Evolutionary conservation across 139 green algal genomes (phyloP).

Genomic region (Auxenochlorella protothecoides): DNA sequence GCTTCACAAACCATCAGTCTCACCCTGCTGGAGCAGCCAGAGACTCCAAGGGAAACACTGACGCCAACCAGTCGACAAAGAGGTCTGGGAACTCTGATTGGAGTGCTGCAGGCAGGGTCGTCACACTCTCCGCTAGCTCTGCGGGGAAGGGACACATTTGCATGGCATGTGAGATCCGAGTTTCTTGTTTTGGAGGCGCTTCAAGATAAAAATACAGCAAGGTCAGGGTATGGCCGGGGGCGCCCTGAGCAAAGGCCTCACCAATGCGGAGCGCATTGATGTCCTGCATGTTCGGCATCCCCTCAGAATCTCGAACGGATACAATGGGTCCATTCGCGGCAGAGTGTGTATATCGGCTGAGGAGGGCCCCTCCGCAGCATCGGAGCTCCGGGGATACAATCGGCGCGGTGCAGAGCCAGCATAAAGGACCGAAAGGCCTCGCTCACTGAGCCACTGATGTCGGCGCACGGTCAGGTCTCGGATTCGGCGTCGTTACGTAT

Average conservation of each 20-base stretch:
- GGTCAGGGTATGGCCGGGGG: conserved; percentile 1
- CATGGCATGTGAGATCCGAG: too few relatives aligned
- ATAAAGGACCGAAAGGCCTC: too few relatives aligned
- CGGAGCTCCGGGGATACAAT: too few relatives aligned
- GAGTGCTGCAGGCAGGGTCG: conserved; percentile 10
- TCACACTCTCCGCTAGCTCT: conserved; percentile 22
- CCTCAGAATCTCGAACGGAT: neutral
- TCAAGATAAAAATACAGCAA: neutral
- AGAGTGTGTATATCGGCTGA: too few relatives aligned
- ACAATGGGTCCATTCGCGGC: too few relatives aligned
- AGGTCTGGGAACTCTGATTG: conserved; percentile 22
- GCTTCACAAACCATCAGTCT: neutral
- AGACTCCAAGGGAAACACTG: conserved; percentile 4
- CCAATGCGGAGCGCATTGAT: conserved; percentile 5
- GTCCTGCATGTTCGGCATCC: neutral
- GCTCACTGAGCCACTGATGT: too few relatives aligned
- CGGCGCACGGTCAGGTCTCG: too few relatives aligned
- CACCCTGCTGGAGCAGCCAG: neutral
- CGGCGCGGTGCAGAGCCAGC: too few relatives aligned
- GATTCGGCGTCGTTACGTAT: too few relatives aligned
- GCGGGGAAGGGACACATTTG: neutral
- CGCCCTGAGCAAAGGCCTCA: neutral
- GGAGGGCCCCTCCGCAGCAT: too few relatives aligned
- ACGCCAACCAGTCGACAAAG: conserved; percentile 16
- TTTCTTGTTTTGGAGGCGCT: neutral